These are phyloP conservation scores for Carex kokanica DNA, from an alignment of 176 grass and related monocot species.

Conservation along the genomic window DNA sequence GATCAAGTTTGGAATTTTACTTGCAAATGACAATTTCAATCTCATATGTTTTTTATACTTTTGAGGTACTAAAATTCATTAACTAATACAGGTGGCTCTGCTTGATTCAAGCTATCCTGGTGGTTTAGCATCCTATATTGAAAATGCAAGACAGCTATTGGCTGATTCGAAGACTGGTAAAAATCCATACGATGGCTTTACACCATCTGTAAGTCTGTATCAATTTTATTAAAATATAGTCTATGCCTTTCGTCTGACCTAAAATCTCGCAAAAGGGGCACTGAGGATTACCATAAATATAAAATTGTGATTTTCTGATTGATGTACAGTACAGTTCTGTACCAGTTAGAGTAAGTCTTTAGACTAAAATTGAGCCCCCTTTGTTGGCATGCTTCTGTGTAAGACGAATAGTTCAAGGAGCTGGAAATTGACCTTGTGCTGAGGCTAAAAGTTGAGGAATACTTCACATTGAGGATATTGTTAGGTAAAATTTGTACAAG, in stretches of 20 bases:
- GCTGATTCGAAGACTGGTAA: slow-evolving; percentile 83
- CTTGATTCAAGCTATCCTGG: slow-evolving; percentile 94
- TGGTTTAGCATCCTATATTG: slow-evolving; percentile 64
- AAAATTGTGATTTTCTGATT: neutral
- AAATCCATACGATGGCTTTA: slow-evolving; percentile 92
- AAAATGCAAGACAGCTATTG: slow-evolving; percentile 83
- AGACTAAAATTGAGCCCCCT: neutral
- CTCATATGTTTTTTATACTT: neutral
- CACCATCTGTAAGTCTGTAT: slow-evolving; percentile 65
- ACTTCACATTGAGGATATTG: neutral
- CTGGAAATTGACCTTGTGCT: neutral
- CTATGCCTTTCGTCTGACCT: neutral
- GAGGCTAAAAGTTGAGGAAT: neutral
- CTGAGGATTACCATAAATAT: neutral
- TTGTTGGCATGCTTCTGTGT: neutral
- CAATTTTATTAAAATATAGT: neutral
- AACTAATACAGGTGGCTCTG: slow-evolving; percentile 37
- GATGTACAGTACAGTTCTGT: neutral
- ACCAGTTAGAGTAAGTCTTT: neutral
- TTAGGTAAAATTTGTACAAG: neutral
- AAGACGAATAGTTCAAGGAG: neutral
- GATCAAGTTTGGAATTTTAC: slow-evolving; percentile 48
- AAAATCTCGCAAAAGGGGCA: neutral
- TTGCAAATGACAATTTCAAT: neutral
- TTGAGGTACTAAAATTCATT: slow-evolving; percentile 6